Percentiles rank a stretch among this genome's conserved stretches.
Evolutionary conservation across 2,329 filamentous ascomycete genomes (phyloP).

Genomic region (Colletotrichum paranaense): DNA sequence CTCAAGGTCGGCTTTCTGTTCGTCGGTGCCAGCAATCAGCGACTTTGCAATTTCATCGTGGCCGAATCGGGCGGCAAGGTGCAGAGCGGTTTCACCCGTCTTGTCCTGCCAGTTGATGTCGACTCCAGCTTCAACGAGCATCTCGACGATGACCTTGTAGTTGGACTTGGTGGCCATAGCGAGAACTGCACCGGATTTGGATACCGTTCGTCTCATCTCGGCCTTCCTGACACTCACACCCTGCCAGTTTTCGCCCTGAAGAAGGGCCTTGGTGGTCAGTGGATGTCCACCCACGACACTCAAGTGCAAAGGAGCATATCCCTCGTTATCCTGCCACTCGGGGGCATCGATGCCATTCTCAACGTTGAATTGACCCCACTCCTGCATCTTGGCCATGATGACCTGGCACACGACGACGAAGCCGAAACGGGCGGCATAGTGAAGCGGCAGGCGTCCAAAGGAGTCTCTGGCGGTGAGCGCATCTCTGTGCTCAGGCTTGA

Average conservation of each 20-base stretch:
- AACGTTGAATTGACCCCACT: constrained; percentile 88
- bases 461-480: constrained; percentile 78
- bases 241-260: constrained; percentile 84
- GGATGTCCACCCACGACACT: constrained; percentile 93
- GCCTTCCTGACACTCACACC: constrained; percentile 71
- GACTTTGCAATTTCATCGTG: constrained; percentile 83
- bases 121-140: constrained; percentile 89
- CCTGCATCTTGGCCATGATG: constrained; percentile 88
- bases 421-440: constrained; percentile 95
- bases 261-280: constrained; percentile 82
- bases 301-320: constrained; percentile 90
- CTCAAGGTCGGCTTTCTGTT: constrained; percentile 81
- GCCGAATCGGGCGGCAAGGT: constrained; percentile 90
- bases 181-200: constrained; percentile 88
- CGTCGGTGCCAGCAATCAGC: constrained; percentile 75
- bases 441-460: constrained; percentile 85
- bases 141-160: constrained; percentile 83
- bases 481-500: constrained; percentile 74
- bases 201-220: constrained; percentile 74
- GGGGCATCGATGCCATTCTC: constrained; percentile 86
- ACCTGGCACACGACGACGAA: constrained; percentile 91
- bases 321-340: constrained; percentile 92
- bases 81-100: constrained; percentile 89
- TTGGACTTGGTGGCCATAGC: constrained; percentile 90
- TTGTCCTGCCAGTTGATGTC: constrained; percentile 95